Conservation (phyloP, 2,329 filamentous ascomycete species). For the Diaporthe australafricana region DNA sequence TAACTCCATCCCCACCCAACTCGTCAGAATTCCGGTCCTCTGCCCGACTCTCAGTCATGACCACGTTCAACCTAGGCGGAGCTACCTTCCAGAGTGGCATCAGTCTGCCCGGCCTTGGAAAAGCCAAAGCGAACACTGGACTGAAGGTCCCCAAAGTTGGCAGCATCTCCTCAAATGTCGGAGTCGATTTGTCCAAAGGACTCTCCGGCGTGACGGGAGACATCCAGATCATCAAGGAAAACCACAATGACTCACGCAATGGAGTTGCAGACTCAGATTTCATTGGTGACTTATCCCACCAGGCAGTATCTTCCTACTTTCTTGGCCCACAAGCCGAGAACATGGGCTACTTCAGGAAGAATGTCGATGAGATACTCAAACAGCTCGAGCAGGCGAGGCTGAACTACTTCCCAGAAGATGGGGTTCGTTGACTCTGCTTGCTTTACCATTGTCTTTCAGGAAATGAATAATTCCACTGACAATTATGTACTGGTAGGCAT, state of each 20-base stretch:
- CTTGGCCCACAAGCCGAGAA: slow-evolving; percentile 40
- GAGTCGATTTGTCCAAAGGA: slow-evolving; percentile 15
- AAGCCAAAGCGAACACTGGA: not conserved
- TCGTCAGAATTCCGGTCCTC: no score
- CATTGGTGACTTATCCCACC: slow-evolving; percentile 29
- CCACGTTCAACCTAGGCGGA: slow-evolving; percentile 19
- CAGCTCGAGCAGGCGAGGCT: slow-evolving; percentile 52
- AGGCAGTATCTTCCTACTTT: slow-evolving; percentile 38
- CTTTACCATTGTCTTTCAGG: not conserved
- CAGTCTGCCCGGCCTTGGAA: not conserved
- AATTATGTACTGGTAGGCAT: slow-evolving; percentile 42
- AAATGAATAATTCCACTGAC: slow-evolving; percentile 24
- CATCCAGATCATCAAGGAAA: slow-evolving; percentile 24
- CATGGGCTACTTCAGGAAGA: slow-evolving; percentile 36
- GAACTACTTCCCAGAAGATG: slow-evolving; percentile 44
- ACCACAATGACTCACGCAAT: slow-evolving; percentile 27
- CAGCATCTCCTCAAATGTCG: slow-evolving; percentile 8
- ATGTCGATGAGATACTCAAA: slow-evolving; percentile 56
- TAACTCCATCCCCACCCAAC: no score
- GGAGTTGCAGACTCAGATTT: not conserved
- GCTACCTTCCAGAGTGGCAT: slow-evolving; percentile 21
- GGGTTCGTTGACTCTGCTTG: slow-evolving; percentile 41
- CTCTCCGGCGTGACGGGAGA: slow-evolving; percentile 8
- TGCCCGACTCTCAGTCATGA: not conserved
- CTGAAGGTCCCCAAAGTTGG: slow-evolving; percentile 12